Conservation (phyloP, 2,329 filamentous ascomycete genomes). For the Verticillium alfalfae region DNA sequence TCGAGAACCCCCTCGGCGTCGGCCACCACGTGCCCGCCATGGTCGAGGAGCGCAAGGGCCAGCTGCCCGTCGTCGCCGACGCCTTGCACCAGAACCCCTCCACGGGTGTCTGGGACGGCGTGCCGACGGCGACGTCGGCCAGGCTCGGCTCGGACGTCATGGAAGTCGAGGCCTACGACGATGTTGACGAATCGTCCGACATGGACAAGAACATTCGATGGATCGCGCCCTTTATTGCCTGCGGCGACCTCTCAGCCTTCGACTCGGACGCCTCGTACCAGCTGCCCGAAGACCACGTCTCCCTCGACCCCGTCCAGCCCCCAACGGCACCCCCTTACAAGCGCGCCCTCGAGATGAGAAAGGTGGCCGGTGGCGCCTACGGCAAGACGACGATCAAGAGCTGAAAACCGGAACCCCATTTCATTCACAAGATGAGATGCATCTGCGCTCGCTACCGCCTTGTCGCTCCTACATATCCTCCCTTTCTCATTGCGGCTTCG, state of each 20-base stretch:
- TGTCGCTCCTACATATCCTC: background rate
- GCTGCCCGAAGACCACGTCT: slow-evolving; percentile 79
- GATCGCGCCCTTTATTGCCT: slow-evolving; percentile 96
- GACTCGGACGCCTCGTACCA: slow-evolving; percentile 94
- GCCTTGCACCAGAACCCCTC: slow-evolving; percentile 38
- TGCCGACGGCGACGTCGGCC: slow-evolving; percentile 1
- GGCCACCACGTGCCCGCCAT: slow-evolving; percentile 48
- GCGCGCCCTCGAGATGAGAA: slow-evolving; percentile 78
- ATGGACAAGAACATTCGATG: slow-evolving; percentile 48
- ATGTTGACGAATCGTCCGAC: slow-evolving; percentile 14
- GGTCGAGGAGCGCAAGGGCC: slow-evolving; percentile 34
- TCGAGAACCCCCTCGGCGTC: slow-evolving; percentile 69
- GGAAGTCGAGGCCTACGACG: slow-evolving; percentile 20
- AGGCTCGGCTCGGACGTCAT: slow-evolving; percentile 4
- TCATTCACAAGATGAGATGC: background rate
- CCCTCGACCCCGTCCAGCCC: slow-evolving; percentile 86
- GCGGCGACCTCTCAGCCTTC: slow-evolving; percentile 88
- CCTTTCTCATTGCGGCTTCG: background rate
- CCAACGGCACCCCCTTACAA: slow-evolving; percentile 96
- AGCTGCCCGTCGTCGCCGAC: slow-evolving; percentile 33
- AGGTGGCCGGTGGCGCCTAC: slow-evolving; percentile 69
- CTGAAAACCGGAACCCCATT: slow-evolving; percentile 9
- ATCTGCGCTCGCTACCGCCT: background rate
- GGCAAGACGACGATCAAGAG: slow-evolving; percentile 55
- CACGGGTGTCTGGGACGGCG: slow-evolving; percentile 35